Evolutionary conservation across 2,329 filamentous ascomycete genomes (phyloP), one percentile per base, ranked within the genome.

Genomic region (Tothia fuscella): DNA sequence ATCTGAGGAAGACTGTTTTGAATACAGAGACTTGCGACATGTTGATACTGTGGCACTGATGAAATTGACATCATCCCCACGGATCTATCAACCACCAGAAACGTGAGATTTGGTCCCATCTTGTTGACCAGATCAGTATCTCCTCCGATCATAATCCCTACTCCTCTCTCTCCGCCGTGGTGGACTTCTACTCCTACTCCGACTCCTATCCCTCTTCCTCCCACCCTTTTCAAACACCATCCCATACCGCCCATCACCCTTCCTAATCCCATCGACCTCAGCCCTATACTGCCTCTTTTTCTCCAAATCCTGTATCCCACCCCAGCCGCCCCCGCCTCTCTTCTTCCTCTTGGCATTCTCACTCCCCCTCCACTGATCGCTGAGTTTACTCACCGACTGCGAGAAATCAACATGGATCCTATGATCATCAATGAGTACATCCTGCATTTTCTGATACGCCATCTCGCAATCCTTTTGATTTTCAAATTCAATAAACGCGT

Each of bases 371-470:
- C 91, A 98, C 13, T 80, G 79, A 48, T 93, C 85, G 34, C 86
- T 91, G 6, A 98, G 65, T 56, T 86, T 89, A 47, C 75, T 78
- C 9, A 82, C 91, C 57, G 86, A 94, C 65, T 98, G 91, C 9
- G 88, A 95, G 62, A 98, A 98, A 63, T 98, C 91, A 43, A 98
- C 91, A 56, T 98, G 91, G 48, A 98, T 98, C 31, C 91, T 80
- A 49, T 94, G 84, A 53, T 98, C 91, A 54, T 98, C 91, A 49
- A 98, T 96, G 42, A 98, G 66, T 2, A 96, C 89, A 2, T 82
- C 86, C 59, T 98, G 87, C 91, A 98, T 98, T 65, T 98, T 98
- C 67, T 93, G 91, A 56, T 95, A 98, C 3, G 91, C 91, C 40
- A 84, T 78, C 63, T 98, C 91, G 59, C 91, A 96, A 41, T 89